Evolutionary conservation across 2,329 filamentous ascomycete species (phyloP), one percentile per base, ranked within the genome.

Genomic region (Dactylonectria macrodidyma): DNA sequence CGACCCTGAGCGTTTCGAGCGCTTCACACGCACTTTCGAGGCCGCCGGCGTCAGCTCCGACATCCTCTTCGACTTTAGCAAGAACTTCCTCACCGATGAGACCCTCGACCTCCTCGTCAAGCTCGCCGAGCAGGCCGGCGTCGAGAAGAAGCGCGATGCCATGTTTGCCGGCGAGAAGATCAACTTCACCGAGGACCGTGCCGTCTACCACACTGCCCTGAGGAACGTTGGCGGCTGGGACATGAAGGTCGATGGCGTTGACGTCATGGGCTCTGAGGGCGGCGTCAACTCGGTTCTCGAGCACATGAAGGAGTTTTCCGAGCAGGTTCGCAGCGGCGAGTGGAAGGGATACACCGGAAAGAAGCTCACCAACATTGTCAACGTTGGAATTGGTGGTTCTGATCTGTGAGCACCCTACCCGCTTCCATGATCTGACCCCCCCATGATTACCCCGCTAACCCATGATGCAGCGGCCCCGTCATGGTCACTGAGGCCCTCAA

Each of bases 401-500:
- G 96, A 99, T 81, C 93, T 99, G 94, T 97, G 88, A 87, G 94
- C 47, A 38, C n/a, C 12, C 33, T 44, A 55, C 56, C 63, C 58
- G 22, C 59, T 33, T 44, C 58, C 62, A 59, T 68, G 59, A 62
- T 60, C 10, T 30, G 26, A 30, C 26, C 26, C 26, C 7, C 26
- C 26, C 4, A 30, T 30, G 19, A 19, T 24, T 48, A 44, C n/a
- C 47, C 24, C 38, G 44, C 73, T 75, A 50, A 71, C 60, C 10
- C n/a, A 64, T 30, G 56, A 22, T 52, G 52, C 74, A 96, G 95
- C 74, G 96, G 96, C 67, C 96, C 96, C 38, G 96, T 99, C 81
- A 99, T 99, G 96, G 96, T 99, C 76, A 96, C 95, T 47, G 96
- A 99, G 85, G 95, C 96, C 52, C 90, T 99, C 77, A 98, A 98